Conservation (phyloP, 495 filamentous ascomycete species). For the Pyronema domesticum region DNA sequence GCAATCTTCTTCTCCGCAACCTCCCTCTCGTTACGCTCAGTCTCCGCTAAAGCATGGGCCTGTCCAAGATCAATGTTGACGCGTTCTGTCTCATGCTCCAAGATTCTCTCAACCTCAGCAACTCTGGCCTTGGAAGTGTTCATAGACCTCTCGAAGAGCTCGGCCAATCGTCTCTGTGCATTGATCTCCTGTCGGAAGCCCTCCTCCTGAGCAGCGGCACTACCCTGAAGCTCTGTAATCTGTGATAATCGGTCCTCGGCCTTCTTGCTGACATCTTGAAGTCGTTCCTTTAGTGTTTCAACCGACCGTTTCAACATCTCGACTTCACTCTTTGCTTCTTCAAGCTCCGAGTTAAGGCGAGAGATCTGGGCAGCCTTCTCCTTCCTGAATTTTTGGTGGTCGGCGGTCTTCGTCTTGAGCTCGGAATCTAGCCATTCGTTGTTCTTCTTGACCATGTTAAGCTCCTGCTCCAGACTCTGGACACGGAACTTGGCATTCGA, state of each 20-base stretch:
- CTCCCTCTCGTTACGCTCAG: constrained; percentile 54
- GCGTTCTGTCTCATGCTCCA: constrained; percentile 66
- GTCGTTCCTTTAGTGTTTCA: constrained; percentile 54
- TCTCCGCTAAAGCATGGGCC: constrained; percentile 62
- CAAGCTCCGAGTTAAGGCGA: constrained; percentile 71
- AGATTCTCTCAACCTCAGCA: constrained; percentile 56
- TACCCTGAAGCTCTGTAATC: constrained; percentile 72
- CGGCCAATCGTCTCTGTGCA: constrained; percentile 56
- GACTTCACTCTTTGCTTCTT: constrained; percentile 57
- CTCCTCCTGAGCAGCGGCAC: constrained; percentile 57
- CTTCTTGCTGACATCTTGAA: constrained; percentile 72
- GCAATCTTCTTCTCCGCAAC: constrained; percentile 49
- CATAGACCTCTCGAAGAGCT: constrained; percentile 68
- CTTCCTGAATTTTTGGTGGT: constrained; percentile 78
- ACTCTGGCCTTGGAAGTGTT: constrained; percentile 62
- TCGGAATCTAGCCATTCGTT: constrained; percentile 86
- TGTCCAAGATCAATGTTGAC: constrained; percentile 63
- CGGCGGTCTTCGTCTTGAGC: constrained; percentile 68
- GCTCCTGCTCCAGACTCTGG: constrained; percentile 69
- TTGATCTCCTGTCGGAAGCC: constrained; percentile 70
- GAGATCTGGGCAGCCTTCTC: constrained; percentile 77
- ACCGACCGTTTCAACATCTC: constrained; percentile 64
- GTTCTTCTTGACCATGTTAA: constrained; percentile 67
- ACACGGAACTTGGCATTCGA: constrained; percentile 71
- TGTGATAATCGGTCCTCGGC: constrained; percentile 62